phyloP scores from a whole-genome alignment of 1,139 yeast genomes.

The Pneumocystis sp. region DNA sequence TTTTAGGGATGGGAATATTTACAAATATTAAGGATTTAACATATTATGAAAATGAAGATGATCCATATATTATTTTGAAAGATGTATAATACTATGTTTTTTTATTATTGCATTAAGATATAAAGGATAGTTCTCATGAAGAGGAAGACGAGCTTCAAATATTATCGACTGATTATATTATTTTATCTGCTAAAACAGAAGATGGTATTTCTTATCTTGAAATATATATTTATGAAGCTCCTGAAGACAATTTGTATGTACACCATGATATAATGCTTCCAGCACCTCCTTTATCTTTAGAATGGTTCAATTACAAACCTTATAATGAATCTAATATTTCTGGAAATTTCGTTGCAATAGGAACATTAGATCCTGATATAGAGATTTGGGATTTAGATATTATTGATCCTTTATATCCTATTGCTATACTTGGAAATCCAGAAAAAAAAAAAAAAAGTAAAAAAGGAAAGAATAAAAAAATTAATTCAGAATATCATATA shows the following conservation, averaged over 20 bases:
- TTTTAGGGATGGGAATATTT: slow-evolving; percentile 22
- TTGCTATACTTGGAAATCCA: slow-evolving; percentile 57
- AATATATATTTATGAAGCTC: slow-evolving; percentile 82
- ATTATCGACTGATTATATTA: slow-evolving; percentile 76
- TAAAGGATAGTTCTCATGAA: slow-evolving; percentile 32
- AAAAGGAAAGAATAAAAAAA: slow-evolving; percentile 35
- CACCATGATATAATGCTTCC: slow-evolving; percentile 97
- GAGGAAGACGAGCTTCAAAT: slow-evolving; percentile 76
- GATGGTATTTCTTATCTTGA: slow-evolving; percentile 88
- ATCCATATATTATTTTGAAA: slow-evolving; percentile 58
- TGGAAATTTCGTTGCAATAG: slow-evolving; percentile 90
- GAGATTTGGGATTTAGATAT: slow-evolving; percentile 94
- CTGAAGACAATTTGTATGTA: slow-evolving; percentile 57
- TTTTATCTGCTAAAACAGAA: slow-evolving; percentile 86
- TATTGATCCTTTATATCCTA: slow-evolving; percentile 89
- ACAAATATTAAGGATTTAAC: slow-evolving; percentile 33
- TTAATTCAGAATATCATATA: slow-evolving; percentile 63
- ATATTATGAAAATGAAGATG: slow-evolving; percentile 45
- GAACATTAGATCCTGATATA: slow-evolving; percentile 94
- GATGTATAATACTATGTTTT: slow-evolving; percentile 28
- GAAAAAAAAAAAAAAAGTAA: slow-evolving; percentile 16
- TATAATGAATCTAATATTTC: slow-evolving; percentile 23
- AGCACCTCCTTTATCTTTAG: slow-evolving; percentile 90
- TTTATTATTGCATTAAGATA: slow-evolving; percentile 20
- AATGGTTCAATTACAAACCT: slow-evolving; percentile 66